Evolutionary conservation across 2,329 filamentous ascomycete genomes (phyloP).

Genomic region (Talaromyces rugulosus): DNA sequence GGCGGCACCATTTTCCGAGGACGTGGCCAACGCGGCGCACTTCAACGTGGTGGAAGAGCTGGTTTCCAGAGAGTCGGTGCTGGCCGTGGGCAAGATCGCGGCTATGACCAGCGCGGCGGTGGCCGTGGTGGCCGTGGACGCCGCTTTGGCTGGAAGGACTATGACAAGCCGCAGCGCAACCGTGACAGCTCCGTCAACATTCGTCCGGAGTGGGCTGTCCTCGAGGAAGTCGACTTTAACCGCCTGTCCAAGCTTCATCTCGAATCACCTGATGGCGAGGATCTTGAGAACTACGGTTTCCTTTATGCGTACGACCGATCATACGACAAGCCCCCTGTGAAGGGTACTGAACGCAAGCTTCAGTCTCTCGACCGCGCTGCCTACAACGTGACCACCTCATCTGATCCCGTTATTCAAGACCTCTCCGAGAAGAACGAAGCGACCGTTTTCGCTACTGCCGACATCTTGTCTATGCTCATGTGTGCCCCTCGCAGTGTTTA

Average conservation of each 20-base stretch:
- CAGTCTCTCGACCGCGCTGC: slow-evolving; percentile 86
- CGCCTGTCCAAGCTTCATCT: slow-evolving; percentile 92
- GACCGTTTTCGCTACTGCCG: slow-evolving; percentile 94
- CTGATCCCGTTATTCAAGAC: slow-evolving; percentile 94
- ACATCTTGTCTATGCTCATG: slow-evolving; percentile 98
- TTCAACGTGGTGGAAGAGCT: slow-evolving; percentile 66
- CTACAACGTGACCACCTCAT: slow-evolving; percentile 96
- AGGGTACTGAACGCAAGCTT: slow-evolving; percentile 81
- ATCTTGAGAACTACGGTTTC: slow-evolving; percentile 93
- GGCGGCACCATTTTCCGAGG: slow-evolving; percentile 87
- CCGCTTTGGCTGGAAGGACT: slow-evolving; percentile 97
- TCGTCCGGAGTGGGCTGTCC: slow-evolving; percentile 88
- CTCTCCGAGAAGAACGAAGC: slow-evolving; percentile 93
- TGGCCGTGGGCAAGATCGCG: slow-evolving; percentile 61
- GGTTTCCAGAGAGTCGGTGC: slow-evolving; percentile 69
- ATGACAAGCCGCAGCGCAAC: slow-evolving; percentile 95
- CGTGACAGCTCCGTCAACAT: slow-evolving; percentile 95
- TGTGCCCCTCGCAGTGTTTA: slow-evolving; percentile 95
- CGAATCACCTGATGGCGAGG: slow-evolving; percentile 90
- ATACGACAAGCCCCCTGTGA: slow-evolving; percentile 90
- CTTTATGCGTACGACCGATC: slow-evolving; percentile 96
- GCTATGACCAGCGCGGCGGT: slow-evolving; percentile 67
- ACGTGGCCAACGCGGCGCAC: slow-evolving; percentile 68
- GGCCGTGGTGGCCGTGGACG: slow-evolving; percentile 65
- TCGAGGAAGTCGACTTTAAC: slow-evolving; percentile 99